Evolutionary conservation across 2,329 filamentous ascomycete species (phyloP), one percentile per base, ranked within the genome.

Genomic region (Balansia obtecta): DNA sequence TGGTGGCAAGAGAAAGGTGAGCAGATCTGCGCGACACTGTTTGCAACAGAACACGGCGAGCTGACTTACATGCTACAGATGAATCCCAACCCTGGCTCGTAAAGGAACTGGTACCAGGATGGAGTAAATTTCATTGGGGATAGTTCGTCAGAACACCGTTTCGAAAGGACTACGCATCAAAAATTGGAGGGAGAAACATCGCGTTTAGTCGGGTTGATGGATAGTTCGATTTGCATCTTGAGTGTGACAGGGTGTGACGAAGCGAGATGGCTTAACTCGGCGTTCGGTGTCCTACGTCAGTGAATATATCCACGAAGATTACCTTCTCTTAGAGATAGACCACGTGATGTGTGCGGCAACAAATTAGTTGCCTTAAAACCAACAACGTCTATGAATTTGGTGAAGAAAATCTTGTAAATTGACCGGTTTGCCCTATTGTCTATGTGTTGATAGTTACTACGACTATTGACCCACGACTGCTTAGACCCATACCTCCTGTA

Each of bases 1-100:
- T 61, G 90, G 89, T 73, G 91, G 91, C 77, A 97, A 97, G 90
- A 82, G 91, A 75, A 96, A 96, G 88, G 88, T 93, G 73, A 68
- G 76, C 18, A 37, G 32, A 27, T 15, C 8, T 6, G n/a, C n/a
- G 27, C 9, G 16, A 38, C 3, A 37, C 34, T 37, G 9, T 12
- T 37, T 5, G 18, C 8, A 11, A 33, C 11, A 16, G 39, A 39
- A 32, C 41, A 38, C 11, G 12, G 9, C 22, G 50, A 49, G 50
- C 63, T 66, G 58, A 65, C 61, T 46, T 47, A 3, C 10, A 20
- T 9, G 16, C 34, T 41, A 55, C 58, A 86, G 86, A 90, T 90
- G 86, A 90, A 90, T 82, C 85, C 86, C 71, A 88, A 88, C 80
- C 85, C 86, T 65, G 82, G 80, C 69, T 68, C 81, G 63, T 88